phyloP scores from a whole-genome alignment of 257 asterid genomes.

The Solanum okadae region DNA sequence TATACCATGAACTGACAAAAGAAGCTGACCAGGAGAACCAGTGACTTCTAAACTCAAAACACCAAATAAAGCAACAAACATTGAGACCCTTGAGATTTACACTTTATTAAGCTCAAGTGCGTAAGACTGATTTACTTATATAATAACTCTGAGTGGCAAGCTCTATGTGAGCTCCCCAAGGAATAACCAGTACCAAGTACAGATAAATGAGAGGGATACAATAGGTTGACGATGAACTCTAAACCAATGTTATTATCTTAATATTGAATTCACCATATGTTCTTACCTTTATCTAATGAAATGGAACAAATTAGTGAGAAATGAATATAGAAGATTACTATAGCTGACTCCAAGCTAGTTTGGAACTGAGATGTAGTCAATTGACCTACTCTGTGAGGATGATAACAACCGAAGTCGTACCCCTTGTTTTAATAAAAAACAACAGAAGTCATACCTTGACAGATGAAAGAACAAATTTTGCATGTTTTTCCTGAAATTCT shows the following conservation, averaged over 20 bases:
- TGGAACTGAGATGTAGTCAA: background rate
- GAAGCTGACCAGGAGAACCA: background rate
- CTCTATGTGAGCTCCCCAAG: background rate
- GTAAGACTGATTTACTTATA: background rate
- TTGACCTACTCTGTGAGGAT: background rate
- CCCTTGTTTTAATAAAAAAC: background rate
- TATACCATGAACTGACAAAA: background rate
- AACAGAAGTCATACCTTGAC: constrained; percentile 57
- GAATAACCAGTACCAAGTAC: background rate
- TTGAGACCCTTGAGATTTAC: background rate
- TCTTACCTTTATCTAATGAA: background rate
- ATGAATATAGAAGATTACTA: background rate
- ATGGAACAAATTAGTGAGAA: background rate
- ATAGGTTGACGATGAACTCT: background rate
- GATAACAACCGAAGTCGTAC: constrained; percentile 18
- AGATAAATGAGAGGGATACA: background rate
- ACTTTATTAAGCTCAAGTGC: background rate
- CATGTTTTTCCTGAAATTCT: constrained; percentile 93
- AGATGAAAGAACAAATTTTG: constrained; percentile 73
- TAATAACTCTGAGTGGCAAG: background rate
- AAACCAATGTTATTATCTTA: background rate
- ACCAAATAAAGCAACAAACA: background rate
- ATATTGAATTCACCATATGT: background rate
- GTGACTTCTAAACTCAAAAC: background rate
- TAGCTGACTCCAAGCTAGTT: background rate